These are phyloP conservation scores for Corymbia calophylla DNA, from an alignment of 441 rosid genomes.

Conservation along the genomic window DNA sequence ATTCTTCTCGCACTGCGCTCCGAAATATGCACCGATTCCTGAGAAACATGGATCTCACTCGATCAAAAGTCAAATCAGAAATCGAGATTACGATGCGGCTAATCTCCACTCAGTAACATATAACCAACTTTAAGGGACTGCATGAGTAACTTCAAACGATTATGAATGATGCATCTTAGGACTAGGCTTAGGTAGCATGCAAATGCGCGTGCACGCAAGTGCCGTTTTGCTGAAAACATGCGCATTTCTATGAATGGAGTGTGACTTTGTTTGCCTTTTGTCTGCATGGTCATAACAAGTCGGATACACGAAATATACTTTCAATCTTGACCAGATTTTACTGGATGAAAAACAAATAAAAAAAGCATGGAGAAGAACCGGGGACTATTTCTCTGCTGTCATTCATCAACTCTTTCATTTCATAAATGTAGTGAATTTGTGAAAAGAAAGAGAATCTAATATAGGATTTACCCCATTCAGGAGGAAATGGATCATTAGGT, in stretches of 20 bases:
- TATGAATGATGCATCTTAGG: neutral
- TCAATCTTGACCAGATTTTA: neutral
- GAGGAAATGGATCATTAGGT: constrained; percentile 78
- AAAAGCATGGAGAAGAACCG: neutral
- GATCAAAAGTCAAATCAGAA: neutral
- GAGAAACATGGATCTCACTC: neutral
- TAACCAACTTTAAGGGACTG: neutral
- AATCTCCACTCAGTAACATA: neutral
- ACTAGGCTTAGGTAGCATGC: neutral
- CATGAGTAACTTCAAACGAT: neutral
- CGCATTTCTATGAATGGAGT: neutral
- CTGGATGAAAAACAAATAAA: neutral
- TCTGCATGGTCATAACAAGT: neutral
- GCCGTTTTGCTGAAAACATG: neutral
- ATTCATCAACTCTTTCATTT: neutral
- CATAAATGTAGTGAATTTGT: neutral
- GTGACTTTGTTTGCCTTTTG: neutral
- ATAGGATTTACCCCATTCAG: constrained; percentile 81
- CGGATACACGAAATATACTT: neutral
- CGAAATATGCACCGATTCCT: constrained; percentile 85
- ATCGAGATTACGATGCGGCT: neutral
- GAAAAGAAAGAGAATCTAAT: neutral
- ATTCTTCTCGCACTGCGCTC: constrained; percentile 68
- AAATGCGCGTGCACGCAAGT: neutral
- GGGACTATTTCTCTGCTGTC: neutral